Evolutionary conservation across 352 stramenopile species (phyloP).

Genomic region (Blastocystis sp.): DNA sequence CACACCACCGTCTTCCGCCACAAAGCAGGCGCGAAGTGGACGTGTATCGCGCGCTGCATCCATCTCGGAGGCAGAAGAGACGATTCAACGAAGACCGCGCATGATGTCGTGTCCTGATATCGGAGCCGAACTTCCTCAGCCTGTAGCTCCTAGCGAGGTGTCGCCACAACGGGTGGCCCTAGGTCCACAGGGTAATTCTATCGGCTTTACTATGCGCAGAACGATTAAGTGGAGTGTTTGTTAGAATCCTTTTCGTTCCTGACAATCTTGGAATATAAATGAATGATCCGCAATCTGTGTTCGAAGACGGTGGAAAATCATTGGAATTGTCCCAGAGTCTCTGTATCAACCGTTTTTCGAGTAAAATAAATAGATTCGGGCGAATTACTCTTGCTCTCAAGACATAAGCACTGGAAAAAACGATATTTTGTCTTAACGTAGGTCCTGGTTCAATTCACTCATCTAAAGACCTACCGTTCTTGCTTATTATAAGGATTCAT

Average conservation of each 20-base stretch:
- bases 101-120: background rate
- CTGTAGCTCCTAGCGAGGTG: background rate
- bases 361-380: background rate
- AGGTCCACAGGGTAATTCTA: background rate
- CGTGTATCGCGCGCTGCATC: background rate
- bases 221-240: background rate
- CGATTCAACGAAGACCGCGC: background rate
- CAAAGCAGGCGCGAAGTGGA: background rate
- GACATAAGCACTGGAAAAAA: background rate
- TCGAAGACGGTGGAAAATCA: background rate
- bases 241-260: background rate
- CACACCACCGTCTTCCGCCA: background rate
- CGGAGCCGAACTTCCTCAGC: background rate
- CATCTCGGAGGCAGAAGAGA: background rate
- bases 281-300: background rate
- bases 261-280: background rate
- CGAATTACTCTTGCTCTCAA: background rate
- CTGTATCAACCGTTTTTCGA: background rate
- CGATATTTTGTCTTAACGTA: constrained; percentile 10
- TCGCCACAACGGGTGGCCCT: background rate
- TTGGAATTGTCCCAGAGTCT: background rate
- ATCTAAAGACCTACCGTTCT: background rate
- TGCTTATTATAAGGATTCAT: constrained; percentile 5
- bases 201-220: background rate
- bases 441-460: background rate